Evolutionary conservation across 495 filamentous ascomycete genomes (phyloP).

Genomic region (Recurvomyces mirabilis): DNA sequence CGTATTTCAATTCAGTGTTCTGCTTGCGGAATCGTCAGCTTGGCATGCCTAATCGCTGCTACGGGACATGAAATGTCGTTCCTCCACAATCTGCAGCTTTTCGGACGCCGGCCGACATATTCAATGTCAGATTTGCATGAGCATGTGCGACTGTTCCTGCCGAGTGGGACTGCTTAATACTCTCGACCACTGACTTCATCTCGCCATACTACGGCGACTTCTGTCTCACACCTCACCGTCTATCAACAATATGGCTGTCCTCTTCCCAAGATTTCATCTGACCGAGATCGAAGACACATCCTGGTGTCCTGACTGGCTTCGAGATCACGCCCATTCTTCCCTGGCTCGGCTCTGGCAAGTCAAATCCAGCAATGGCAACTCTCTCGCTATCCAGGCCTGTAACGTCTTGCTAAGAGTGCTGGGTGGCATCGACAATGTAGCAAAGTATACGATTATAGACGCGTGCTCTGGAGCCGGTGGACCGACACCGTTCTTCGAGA

Average conservation of each 20-base stretch:
- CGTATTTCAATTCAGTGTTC: too few species aligned
- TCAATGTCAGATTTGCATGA: too few species aligned
- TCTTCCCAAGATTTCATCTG: background rate
- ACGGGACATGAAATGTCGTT: too few species aligned
- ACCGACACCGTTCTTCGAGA: conserved; percentile 1
- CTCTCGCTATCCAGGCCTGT: background rate
- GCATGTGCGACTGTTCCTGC: too few species aligned
- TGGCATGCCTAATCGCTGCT: too few species aligned
- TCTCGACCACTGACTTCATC: too few species aligned
- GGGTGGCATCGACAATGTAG: conserved; percentile 1
- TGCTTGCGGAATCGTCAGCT: too few species aligned
- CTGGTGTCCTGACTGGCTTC: conserved; percentile 2
- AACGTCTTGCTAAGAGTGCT: background rate
- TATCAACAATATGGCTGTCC: background rate
- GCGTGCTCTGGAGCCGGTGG: background rate
- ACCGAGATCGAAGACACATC: conserved; percentile 1
- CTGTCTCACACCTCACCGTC: too few species aligned
- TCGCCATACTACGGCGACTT: too few species aligned
- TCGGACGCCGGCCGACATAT: too few species aligned
- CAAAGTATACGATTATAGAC: background rate
- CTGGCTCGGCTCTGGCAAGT: conserved; percentile 2
- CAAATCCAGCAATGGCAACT: background rate
- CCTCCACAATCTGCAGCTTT: too few species aligned
- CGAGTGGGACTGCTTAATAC: too few species aligned
- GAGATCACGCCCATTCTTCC: background rate